Evolutionary conservation across 2,329 filamentous ascomycete species (phyloP).

Genomic region (Pezicula rhizophila): DNA sequence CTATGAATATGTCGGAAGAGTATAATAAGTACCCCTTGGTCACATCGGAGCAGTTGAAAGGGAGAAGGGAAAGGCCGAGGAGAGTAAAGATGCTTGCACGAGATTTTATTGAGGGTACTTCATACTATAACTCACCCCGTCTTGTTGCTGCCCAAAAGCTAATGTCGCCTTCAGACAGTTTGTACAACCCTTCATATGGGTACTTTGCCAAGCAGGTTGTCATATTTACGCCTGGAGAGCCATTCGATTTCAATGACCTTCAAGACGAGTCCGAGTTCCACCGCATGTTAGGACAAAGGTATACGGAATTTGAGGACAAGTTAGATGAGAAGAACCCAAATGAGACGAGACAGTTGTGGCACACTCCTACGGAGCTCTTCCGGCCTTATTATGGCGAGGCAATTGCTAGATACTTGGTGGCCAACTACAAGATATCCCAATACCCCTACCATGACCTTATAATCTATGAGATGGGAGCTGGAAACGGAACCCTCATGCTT

Average conservation of each 20-base stretch:
- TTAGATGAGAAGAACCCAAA: conserved; percentile 65
- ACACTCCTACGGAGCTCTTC: conserved; percentile 96
- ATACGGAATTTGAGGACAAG: conserved; percentile 82
- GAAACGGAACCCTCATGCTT: conserved; percentile 94
- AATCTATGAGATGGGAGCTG: conserved; percentile 98
- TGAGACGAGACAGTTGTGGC: conserved; percentile 87
- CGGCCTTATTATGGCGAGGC: conserved; percentile 95
- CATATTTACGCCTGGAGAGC: conserved; percentile 88
- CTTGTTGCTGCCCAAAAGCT: conserved; percentile 6
- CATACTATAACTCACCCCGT: conserved; percentile 12
- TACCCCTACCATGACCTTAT: conserved; percentile 96
- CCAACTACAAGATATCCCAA: conserved; percentile 89
- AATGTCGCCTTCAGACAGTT: conserved; percentile 56
- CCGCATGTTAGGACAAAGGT: conserved; percentile 66
- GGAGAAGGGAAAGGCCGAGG: conserved; percentile 67
- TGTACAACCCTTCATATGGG: conserved; percentile 91
- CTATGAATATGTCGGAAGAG: conserved; percentile 72
- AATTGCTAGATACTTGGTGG: conserved; percentile 89
- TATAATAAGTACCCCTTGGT: conserved; percentile 78
- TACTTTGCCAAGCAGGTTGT: conserved; percentile 96
- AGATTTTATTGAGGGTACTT: conserved; percentile 88
- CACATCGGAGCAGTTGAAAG: conserved; percentile 71
- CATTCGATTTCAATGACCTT: conserved; percentile 80
- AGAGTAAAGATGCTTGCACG: conserved; percentile 95
- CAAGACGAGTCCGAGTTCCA: conserved; percentile 84